Conservation (phyloP, 1,284 basidiomycete species). For the Phellopilus nigrolimitatus region DNA sequence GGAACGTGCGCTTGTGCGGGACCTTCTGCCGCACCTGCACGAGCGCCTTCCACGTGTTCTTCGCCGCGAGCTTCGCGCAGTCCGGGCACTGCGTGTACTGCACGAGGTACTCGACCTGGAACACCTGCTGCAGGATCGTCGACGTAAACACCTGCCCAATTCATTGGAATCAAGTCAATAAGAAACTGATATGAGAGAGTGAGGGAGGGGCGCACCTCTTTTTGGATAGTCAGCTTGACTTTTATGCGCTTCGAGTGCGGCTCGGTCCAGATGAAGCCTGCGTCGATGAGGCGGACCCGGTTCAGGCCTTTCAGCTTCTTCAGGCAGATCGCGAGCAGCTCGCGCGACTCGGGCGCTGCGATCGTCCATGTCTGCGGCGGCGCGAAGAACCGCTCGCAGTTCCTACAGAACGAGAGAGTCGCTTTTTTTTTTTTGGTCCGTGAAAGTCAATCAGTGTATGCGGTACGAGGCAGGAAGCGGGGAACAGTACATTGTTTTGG, state of each 20-base stretch:
- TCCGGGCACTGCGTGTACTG: constrained; percentile 95
- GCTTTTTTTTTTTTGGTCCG: too few species aligned
- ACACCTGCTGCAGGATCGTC: constrained; percentile 96
- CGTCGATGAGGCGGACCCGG: constrained; percentile 94
- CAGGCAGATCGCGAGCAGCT: constrained; percentile 86
- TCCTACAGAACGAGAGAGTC: constrained; percentile 89
- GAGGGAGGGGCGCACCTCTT: constrained; percentile 68
- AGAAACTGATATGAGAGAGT: background rate
- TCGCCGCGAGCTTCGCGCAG: constrained; percentile 90
- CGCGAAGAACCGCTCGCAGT: constrained; percentile 94
- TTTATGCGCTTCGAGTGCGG: constrained; percentile 93
- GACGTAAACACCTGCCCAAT: constrained; percentile 80
- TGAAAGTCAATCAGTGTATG: constrained; percentile 16
- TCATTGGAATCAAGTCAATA: background rate
- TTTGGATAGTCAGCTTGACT: constrained; percentile 96
- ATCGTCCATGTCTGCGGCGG: constrained; percentile 88
- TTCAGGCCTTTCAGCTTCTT: constrained; percentile 93
- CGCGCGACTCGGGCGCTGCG: constrained; percentile 87
- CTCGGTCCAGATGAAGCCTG: constrained; percentile 99
- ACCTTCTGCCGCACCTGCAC: constrained; percentile 99
- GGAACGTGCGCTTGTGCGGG: constrained; percentile 94
- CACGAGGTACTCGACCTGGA: constrained; percentile 95
- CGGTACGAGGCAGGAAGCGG: too few species aligned
- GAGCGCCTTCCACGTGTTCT: constrained; percentile 97
- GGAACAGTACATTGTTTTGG: constrained; percentile 98